These are phyloP conservation scores for Starmera quercuum DNA, from an alignment of 805 yeast genomes.

Conservation along the genomic window DNA sequence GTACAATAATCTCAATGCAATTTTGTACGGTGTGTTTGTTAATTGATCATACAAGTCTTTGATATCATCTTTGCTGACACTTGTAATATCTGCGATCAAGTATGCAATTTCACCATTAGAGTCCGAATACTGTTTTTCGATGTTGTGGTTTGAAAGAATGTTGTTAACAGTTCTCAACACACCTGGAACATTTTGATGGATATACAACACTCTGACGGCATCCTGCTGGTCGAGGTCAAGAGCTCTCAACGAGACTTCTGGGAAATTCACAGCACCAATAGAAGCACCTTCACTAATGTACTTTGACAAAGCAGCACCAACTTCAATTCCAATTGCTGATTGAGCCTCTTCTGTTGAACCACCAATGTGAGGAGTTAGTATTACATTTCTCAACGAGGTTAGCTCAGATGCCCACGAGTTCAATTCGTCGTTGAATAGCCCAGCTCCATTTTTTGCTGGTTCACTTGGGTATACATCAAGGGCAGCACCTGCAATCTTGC, in stretches of 20 bases:
- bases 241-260: slow-evolving; percentile 89
- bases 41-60: slow-evolving; percentile 77
- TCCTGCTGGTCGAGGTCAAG: slow-evolving; percentile 80
- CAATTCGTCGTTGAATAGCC: slow-evolving; percentile 60
- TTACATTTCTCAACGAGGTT: slow-evolving; percentile 74
- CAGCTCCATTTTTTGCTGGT: slow-evolving; percentile 94
- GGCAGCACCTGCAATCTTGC: slow-evolving; percentile 95
- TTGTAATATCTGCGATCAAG: slow-evolving; percentile 94
- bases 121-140: slow-evolving; percentile 97
- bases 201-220: slow-evolving; percentile 88
- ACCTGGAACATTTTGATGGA: slow-evolving; percentile 98
- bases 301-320: slow-evolving; percentile 74
- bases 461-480: slow-evolving; percentile 94
- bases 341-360: slow-evolving; percentile 99
- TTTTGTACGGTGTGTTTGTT: slow-evolving; percentile 84
- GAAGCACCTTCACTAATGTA: slow-evolving; percentile 96
- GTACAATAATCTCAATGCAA: slow-evolving; percentile 84
- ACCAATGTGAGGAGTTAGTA: slow-evolving; percentile 96
- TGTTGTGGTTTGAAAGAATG: slow-evolving; percentile 88
- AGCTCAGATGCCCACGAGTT: slow-evolving; percentile 83
- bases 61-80: slow-evolving; percentile 76
- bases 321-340: slow-evolving; percentile 95
- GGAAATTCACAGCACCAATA: slow-evolving; percentile 96
- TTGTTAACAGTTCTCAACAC: slow-evolving; percentile 96
- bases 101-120: slow-evolving; percentile 94